phyloP scores from a whole-genome alignment of 2,329 filamentous ascomycete genomes.

The Talaromyces sp. region DNA sequence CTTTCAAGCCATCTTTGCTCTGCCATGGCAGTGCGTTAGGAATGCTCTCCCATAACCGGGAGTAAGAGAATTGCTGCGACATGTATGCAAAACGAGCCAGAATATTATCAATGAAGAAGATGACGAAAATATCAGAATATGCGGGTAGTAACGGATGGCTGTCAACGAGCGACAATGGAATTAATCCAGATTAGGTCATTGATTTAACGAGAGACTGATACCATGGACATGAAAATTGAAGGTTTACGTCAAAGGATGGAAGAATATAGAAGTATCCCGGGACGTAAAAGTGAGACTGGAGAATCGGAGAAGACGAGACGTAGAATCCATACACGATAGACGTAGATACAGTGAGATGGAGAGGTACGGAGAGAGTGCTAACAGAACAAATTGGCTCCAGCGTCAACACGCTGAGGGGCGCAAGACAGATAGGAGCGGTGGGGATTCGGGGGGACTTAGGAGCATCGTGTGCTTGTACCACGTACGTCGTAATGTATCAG shows the following conservation, averaged over 20 bases:
- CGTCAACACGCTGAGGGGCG: neutral
- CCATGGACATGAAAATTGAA: neutral
- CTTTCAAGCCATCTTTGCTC: conserved; percentile 26
- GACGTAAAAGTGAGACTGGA: neutral
- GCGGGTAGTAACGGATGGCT: neutral
- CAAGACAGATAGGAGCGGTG: neutral
- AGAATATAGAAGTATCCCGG: neutral
- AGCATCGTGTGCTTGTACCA: neutral
- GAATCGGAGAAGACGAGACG: neutral
- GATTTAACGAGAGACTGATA: conserved; percentile 5
- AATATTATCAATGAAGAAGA: neutral
- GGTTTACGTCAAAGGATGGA: neutral
- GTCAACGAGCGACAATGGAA: neutral
- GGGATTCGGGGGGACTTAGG: neutral
- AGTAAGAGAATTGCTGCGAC: conserved; percentile 14
- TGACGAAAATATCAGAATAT: neutral
- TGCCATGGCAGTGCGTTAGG: conserved; percentile 23
- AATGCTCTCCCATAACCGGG: conserved; percentile 21
- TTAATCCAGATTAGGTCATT: conserved; percentile 16
- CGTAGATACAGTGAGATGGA: neutral
- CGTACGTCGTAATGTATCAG: neutral
- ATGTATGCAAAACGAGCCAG: conserved; percentile 6
- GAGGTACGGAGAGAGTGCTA: neutral
- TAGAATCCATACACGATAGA: neutral
- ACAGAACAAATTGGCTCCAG: neutral